Percentiles rank a stretch among this genome's conserved stretches.
These are phyloP conservation scores for Alternaria atra DNA, from an alignment of 2,329 filamentous ascomycete species.

Conservation along the genomic window DNA sequence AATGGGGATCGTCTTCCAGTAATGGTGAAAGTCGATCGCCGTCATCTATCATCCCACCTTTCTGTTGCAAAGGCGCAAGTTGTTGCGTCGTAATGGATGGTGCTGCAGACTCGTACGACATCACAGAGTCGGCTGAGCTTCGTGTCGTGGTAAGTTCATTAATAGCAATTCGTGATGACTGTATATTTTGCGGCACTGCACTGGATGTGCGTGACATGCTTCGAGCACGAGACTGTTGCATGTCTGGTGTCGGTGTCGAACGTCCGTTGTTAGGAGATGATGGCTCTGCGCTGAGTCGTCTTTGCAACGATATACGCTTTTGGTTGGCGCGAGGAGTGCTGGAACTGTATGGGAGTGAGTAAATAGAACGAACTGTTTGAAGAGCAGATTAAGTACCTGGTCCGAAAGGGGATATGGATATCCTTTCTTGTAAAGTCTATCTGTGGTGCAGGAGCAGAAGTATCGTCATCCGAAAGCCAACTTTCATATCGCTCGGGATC, in stretches of 20 bases:
- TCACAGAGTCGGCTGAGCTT: constrained; percentile 50
- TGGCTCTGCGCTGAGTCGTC: constrained; percentile 28
- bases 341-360: constrained; percentile 33
- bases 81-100: constrained; percentile 47
- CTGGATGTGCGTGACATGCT: constrained; percentile 25
- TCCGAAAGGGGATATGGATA: constrained; percentile 50
- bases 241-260: constrained; percentile 29
- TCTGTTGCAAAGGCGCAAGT: constrained; percentile 56
- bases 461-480: constrained; percentile 43
- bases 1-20: constrained; percentile 62
- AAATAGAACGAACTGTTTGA: not conserved
- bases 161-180: constrained; percentile 23
- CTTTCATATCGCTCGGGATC: constrained; percentile 21
- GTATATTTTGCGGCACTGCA: constrained; percentile 14
- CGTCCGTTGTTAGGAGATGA: constrained; percentile 22
- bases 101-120: constrained; percentile 46
- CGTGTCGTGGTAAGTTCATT: constrained; percentile 34
- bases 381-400: constrained; percentile 37
- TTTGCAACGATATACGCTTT: constrained; percentile 29
- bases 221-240: constrained; percentile 20
- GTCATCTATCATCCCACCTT: constrained; percentile 51
- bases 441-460: constrained; percentile 39
- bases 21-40: constrained; percentile 57
- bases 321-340: constrained; percentile 30
- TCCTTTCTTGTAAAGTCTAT: constrained; percentile 47